These are phyloP conservation scores for Solanum aculeatissimum DNA, from an alignment of 305 asterid species.

Conservation along the genomic window DNA sequence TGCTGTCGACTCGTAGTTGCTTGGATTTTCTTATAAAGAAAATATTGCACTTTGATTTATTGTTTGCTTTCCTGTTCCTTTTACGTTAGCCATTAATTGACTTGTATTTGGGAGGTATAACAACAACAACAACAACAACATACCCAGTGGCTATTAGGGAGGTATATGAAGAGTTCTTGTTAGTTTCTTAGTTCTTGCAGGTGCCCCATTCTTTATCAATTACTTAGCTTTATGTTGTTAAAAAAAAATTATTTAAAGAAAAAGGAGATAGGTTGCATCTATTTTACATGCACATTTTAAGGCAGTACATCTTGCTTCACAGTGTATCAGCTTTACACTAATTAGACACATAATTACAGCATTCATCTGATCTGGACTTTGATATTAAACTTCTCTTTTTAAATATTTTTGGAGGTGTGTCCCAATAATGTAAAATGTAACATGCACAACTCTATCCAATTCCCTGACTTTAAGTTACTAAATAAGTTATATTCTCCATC, in stretches of 20 bases:
- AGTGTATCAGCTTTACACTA: not conserved
- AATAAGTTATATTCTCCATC: not conserved
- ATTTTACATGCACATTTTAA: not conserved
- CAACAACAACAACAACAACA: too few relatives aligned
- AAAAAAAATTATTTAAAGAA: not conserved
- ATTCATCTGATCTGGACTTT: not conserved
- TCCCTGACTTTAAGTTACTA: not conserved
- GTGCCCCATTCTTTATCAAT: not conserved
- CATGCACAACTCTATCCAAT: not conserved
- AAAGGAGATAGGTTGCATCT: not conserved
- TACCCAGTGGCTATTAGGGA: not conserved
- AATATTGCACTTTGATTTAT: not conserved
- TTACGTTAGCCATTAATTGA: not conserved
- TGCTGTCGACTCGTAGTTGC: not conserved
- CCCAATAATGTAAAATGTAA: not conserved
- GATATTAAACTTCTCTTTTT: not conserved
- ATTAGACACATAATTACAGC: not conserved
- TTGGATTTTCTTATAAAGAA: not conserved
- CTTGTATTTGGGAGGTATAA: not conserved
- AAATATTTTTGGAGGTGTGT: not conserved
- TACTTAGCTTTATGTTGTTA: not conserved
- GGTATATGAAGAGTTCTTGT: not conserved
- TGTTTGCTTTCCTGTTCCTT: not conserved
- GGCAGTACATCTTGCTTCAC: not conserved
- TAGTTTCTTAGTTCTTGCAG: not conserved